Evolutionary conservation across 108 stramenopile species (phyloP), one percentile per base, ranked within the genome.

Genomic region (Craspedostauros australis): DNA sequence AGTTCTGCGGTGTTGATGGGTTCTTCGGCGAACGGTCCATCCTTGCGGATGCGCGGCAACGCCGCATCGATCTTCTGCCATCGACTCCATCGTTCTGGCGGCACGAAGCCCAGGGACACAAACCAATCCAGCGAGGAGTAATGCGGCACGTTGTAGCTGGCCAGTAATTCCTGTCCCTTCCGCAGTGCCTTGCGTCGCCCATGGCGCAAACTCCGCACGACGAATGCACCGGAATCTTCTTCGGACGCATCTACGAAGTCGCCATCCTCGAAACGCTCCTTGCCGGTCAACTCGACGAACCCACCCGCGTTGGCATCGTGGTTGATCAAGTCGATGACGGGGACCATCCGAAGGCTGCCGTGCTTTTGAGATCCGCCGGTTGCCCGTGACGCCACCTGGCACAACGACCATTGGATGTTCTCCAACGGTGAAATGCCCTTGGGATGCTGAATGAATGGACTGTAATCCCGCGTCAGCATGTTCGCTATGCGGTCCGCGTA

Each of bases 41-140:
- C 62, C n/a, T 40, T 37, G 34, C 71, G 61, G 14, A 77, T 46
- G 12, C 71, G 49, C 2, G 76, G 71, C 11, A 79, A 42, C 24
- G 58, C 68, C 26, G 73, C 40, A 29, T 79, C 78, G 3, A 79
- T 52, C 52, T 70, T 73, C 26, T 63, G 39, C 84, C 82, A 91
- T 19, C 50, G 21, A 15, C 53, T 67, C 57, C 65, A 67, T 47
- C 80, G 72, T 46, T 91, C 89, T 28, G 85, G 83, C 16, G 89
- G 89, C 14, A 86, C 75, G 52, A 83, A 91, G 7, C 89, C 89
- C 60, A 82, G 50, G 38, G 72, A 78, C 19, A 91, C 53, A 49
- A 86, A 86, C 89, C 89, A 91, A 73, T 91, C 89, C 26, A 91
- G 44, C 27, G 89, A 74, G 23, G 73, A 72, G 39, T 84, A 91